phyloP scores from a whole-genome alignment of 164 flowering plant species.

The Houttuynia cordata region DNA sequence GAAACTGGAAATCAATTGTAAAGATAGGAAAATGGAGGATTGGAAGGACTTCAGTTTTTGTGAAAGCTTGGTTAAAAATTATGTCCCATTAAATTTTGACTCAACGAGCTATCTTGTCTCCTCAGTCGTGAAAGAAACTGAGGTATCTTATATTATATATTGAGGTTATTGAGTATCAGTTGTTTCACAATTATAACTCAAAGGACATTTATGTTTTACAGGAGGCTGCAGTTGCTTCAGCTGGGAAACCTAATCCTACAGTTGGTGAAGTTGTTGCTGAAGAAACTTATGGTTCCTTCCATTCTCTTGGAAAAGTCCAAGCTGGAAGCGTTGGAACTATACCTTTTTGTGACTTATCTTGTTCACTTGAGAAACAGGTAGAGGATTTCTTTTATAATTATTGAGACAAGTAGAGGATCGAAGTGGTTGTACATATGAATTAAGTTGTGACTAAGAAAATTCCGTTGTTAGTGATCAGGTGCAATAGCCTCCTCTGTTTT shows the following conservation, averaged over 20 bases:
- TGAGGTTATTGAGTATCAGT: not conserved
- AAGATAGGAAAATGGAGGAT: slow-evolving; percentile 19
- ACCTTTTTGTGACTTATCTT: slow-evolving; percentile 44
- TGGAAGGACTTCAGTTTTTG: slow-evolving; percentile 10
- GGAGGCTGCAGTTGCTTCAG: slow-evolving; percentile 25
- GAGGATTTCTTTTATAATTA: too few relatives aligned
- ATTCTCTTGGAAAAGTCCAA: too few relatives aligned
- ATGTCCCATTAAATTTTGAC: slow-evolving; percentile 12
- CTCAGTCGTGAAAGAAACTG: slow-evolving; percentile 28
- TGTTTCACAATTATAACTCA: not conserved
- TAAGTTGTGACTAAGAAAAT: too few relatives aligned
- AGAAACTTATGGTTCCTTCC: too few relatives aligned
- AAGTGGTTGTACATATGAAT: too few relatives aligned
- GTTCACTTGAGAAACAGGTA: slow-evolving; percentile 65
- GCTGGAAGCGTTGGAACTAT: slow-evolving; percentile 55
- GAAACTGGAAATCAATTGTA: slow-evolving; percentile 20
- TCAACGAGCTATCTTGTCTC: slow-evolving; percentile 19
- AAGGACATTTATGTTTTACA: slow-evolving; percentile 10
- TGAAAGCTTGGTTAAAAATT: slow-evolving; percentile 23
- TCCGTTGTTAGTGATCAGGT: too few relatives aligned
- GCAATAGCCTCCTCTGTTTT: too few relatives aligned
- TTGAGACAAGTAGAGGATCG: slow-evolving; percentile 39
- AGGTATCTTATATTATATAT: slow-evolving; percentile 17
- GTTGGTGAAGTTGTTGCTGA: slow-evolving; percentile 24
- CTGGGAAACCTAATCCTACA: slow-evolving; percentile 29